Percentiles rank a stretch among this genome's conserved stretches.
phyloP scores from a whole-genome alignment of 2,329 filamentous ascomycete species.

The Penicillium sp. region DNA sequence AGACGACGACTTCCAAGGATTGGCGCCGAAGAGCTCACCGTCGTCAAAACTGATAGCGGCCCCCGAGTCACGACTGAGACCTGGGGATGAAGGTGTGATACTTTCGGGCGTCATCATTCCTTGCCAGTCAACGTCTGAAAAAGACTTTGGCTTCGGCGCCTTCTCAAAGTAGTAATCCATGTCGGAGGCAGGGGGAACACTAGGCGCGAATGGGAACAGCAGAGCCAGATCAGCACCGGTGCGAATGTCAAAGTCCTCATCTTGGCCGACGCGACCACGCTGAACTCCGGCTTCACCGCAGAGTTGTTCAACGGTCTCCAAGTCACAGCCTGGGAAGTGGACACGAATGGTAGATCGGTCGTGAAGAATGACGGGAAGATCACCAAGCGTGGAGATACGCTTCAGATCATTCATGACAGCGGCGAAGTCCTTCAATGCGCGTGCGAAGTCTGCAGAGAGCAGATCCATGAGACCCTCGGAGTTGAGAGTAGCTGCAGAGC shows the following conservation, averaged over 20 bases:
- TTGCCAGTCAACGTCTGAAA: constrained; percentile 56
- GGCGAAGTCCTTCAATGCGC: constrained; percentile 80
- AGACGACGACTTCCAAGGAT: constrained; percentile 57
- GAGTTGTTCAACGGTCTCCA: constrained; percentile 75
- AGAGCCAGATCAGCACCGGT: constrained; percentile 73
- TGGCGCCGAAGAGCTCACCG: constrained; percentile 47
- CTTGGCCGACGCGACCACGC: constrained; percentile 76
- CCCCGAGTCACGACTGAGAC: constrained; percentile 26
- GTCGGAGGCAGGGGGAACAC: constrained; percentile 49
- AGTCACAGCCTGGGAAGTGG: constrained; percentile 88
- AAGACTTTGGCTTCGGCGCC: constrained; percentile 32
- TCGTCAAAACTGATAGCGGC: constrained; percentile 44
- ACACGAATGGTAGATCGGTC: constrained; percentile 70
- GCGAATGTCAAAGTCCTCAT: constrained; percentile 70
- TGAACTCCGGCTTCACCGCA: constrained; percentile 86
- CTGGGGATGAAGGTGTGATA: constrained; percentile 24
- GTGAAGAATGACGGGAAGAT: constrained; percentile 77
- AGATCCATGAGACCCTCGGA: constrained; percentile 81
- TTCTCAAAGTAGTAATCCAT: constrained; percentile 46
- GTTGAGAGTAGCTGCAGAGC: constrained; percentile 61
- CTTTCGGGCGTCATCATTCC: constrained; percentile 56
- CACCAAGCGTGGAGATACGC: constrained; percentile 73
- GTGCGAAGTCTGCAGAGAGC: constrained; percentile 83
- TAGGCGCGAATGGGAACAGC: constrained; percentile 83
- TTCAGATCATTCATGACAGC: constrained; percentile 79